Percentiles rank a stretch among this genome's conserved stretches.
Evolutionary conservation across 1,284 basidiomycete genomes (phyloP).

Genomic region (Baeospora myosura): DNA sequence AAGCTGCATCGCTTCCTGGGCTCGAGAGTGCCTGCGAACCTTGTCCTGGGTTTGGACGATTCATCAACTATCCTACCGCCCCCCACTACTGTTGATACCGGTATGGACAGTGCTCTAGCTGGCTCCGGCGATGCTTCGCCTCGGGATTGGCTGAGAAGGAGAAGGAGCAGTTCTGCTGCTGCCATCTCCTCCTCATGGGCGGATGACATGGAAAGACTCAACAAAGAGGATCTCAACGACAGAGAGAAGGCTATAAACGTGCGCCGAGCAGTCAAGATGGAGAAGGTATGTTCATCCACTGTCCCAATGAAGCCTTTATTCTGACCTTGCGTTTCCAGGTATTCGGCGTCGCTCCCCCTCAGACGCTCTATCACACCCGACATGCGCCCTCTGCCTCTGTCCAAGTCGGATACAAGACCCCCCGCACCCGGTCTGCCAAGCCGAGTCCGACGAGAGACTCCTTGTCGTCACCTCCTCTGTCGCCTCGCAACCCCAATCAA

Average conservation of each 20-base stretch:
- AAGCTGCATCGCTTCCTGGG: constrained; percentile 77
- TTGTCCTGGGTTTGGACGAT: constrained; percentile 49
- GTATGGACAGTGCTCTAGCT: constrained; percentile 5
- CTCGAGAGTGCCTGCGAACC: constrained; percentile 61
- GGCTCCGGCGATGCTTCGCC: constrained; percentile 15
- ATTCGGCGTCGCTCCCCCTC: constrained; percentile 72
- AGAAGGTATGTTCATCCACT: constrained; percentile 62
- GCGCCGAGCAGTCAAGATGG: constrained; percentile 74
- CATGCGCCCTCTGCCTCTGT: constrained; percentile 34
- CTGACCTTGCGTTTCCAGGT: constrained; percentile 36
- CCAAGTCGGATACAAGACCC: constrained; percentile 7
- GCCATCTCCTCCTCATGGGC: constrained; percentile 39
- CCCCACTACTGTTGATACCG: constrained; percentile 4
- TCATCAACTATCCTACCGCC: constrained; percentile 30
- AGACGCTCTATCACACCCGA: constrained; percentile 62
- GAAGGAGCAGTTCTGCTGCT: constrained; percentile 50
- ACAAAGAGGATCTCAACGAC: constrained; percentile 61
- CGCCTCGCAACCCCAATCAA: constrained; percentile 39
- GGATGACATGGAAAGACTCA: constrained; percentile 50
- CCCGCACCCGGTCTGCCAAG: neutral
- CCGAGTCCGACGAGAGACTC: constrained; percentile 2
- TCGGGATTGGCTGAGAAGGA: constrained; percentile 38
- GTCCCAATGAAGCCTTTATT: too few relatives aligned
- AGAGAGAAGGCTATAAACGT: constrained; percentile 73
- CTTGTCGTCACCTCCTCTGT: constrained; percentile 1